A percentile compares a stretch with the other conserved stretches of the same genome.
phyloP scores from a whole-genome alignment of 2,329 filamentous ascomycete species.

The Pseudogymnoascus sp. region DNA sequence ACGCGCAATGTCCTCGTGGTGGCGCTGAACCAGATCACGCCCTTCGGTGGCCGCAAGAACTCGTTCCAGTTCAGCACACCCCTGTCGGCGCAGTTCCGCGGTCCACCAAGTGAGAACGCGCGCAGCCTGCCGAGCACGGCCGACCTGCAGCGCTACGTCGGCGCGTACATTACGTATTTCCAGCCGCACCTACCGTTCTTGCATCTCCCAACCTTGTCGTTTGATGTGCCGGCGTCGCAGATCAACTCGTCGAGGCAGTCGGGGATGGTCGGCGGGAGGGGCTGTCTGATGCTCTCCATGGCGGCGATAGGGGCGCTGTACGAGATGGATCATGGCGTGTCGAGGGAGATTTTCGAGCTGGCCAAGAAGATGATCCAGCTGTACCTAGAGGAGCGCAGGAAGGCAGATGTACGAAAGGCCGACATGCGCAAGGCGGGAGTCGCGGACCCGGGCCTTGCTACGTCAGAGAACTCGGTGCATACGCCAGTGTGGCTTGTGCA shows the following conservation, averaged over 20 bases:
- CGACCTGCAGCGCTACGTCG: conserved; percentile 84
- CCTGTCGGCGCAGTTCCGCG: conserved; percentile 43
- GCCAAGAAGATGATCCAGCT: conserved; percentile 92
- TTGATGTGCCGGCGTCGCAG: conserved; percentile 65
- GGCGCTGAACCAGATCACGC: conserved; percentile 47
- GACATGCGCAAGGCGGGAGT: conserved; percentile 45
- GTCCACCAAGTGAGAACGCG: conserved; percentile 41
- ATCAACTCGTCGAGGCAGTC: conserved; percentile 51
- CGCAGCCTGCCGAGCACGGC: conserved; percentile 65
- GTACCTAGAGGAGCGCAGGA: conserved; percentile 84
- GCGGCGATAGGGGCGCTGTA: conserved; percentile 78
- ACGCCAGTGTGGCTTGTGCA: conserved; percentile 93
- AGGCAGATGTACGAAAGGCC: conserved; percentile 65
- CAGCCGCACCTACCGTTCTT: conserved; percentile 93
- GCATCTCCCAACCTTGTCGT: conserved; percentile 83
- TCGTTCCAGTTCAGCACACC: conserved; percentile 49
- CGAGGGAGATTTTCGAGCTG: conserved; percentile 80
- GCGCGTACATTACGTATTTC: conserved; percentile 83
- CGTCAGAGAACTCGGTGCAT: conserved; percentile 53
- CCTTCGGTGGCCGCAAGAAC: conserved; percentile 55
- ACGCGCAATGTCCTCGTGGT: conserved; percentile 53
- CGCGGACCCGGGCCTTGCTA: conserved; percentile 38
- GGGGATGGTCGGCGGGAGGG: conserved; percentile 63
- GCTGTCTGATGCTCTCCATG: conserved; percentile 81
- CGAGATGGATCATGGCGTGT: conserved; percentile 70